Base-by-base conservation (phyloP, 768 basidiomycete genomes). In the Lactarius trivialis region DNA sequence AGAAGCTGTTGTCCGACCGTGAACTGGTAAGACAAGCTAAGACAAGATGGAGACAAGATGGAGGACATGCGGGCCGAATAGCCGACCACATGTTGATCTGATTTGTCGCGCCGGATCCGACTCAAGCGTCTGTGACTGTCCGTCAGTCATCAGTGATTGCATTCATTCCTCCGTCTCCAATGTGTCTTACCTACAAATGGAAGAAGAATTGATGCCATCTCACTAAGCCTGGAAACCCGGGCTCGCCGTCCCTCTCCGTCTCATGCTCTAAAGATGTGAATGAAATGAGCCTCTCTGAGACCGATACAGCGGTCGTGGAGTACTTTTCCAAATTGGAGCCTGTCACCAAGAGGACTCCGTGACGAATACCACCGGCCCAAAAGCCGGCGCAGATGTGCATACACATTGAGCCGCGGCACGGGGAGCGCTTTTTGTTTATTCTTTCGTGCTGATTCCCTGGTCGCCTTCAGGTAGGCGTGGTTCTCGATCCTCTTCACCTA, bases 321-420 rank as follows among this genome's bases (percentile, higher is more conserved):
- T 65, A 65, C 52, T 65, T 65, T 32, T 17, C 30, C 34, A 62
- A 65, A 21, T 34, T 63, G 12, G 56, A 41, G 30, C 45, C 56
- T 4, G 37, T 36, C 14, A 63, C 56, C 11, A 57, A 50, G 51
- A 37, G 33, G 24, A 48, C 60, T 58, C 4, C 60, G 63, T 21
- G 56, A 65, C 12, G n/a, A n/a, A n/a, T n/a, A 58, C 43, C 21
- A 65, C 64, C 9, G 61, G 64, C 32, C 64, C 64, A 15, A 52
- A 58, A 36, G 64, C 61, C 2, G 61, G 56, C 30, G 64, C 64
- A 33, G 60, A 63, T 30, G 64, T 65, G 32, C 43, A 61, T 53
- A 12, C n/a, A n/a, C 41, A 11, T 2, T 11, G 37, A 11, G 2
- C n/a, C 41, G 41, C 41, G 7, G 9, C 9, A 43, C 41, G n/a